phyloP scores from a whole-genome alignment of 768 basidiomycete species.

The Hericium coralloides region DNA sequence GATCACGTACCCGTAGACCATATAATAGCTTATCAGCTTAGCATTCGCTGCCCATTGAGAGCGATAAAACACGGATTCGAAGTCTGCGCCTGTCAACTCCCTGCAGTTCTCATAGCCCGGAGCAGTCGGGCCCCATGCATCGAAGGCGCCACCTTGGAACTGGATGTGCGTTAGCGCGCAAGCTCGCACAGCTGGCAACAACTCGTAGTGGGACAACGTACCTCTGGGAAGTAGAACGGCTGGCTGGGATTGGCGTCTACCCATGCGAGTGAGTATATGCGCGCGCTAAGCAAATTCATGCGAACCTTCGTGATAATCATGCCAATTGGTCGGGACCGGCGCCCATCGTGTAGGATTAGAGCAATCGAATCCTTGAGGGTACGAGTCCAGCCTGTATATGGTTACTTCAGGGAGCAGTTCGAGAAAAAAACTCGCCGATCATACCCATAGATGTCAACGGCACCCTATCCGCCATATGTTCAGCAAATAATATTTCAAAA shows the following conservation, averaged over 20 bases:
- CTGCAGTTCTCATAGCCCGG: constrained; percentile 64
- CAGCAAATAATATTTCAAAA: not conserved
- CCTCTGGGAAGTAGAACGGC: constrained; percentile 68
- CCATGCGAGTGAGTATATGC: not conserved
- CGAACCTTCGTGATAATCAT: constrained; percentile 46
- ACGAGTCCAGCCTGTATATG: constrained; percentile 36
- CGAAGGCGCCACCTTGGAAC: constrained; percentile 71
- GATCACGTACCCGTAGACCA: constrained; percentile 59
- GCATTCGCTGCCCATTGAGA: constrained; percentile 75
- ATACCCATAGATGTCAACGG: constrained; percentile 71
- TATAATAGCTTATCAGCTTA: constrained; percentile 78
- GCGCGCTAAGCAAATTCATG: not conserved
- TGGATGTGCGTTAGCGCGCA: constrained; percentile 16
- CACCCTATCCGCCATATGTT: constrained; percentile 32
- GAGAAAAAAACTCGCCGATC: not conserved
- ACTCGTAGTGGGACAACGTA: constrained; percentile 17
- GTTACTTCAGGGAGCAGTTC: not conserved
- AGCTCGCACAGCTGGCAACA: not conserved
- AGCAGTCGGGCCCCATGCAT: constrained; percentile 72
- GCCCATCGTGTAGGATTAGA: constrained; percentile 62
- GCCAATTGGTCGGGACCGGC: constrained; percentile 54
- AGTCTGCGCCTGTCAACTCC: constrained; percentile 59
- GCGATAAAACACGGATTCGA: constrained; percentile 73
- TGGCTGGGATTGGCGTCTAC: constrained; percentile 35
- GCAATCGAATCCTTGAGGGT: constrained; percentile 77